Evolutionary conservation across 129 eudicot genomes (phyloP).

Genomic region (Arctium minus): DNA sequence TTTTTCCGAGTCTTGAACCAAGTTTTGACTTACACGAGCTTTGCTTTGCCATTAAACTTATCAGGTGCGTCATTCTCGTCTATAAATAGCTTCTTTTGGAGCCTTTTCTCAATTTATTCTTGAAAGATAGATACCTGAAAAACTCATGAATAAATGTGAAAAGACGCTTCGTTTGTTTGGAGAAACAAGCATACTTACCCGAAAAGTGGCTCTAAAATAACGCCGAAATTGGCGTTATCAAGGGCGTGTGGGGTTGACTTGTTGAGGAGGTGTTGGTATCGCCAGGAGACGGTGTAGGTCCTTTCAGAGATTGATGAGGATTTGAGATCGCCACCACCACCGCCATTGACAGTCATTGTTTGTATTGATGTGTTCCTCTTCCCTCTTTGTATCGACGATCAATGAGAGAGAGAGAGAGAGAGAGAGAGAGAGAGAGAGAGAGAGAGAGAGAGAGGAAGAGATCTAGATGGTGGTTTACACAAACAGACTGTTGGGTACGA

Average conservation of each 20-base stretch:
- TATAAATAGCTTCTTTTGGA: too few relatives aligned
- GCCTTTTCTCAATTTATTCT: too few relatives aligned
- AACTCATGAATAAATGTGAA: too few relatives aligned
- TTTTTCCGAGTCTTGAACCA: too few relatives aligned
- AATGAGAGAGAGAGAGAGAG: conserved; percentile 1
- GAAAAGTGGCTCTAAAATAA: too few relatives aligned
- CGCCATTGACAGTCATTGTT: conserved; percentile 42
- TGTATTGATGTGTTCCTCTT: background rate
- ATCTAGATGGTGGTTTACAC: background rate
- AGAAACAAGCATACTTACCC: too few relatives aligned
- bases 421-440: background rate
- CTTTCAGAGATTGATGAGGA: conserved; percentile 40
- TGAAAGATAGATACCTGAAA: too few relatives aligned
- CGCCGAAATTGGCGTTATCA: too few relatives aligned
- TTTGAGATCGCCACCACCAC: conserved; percentile 29
- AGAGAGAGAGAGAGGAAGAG: conserved; percentile 3
- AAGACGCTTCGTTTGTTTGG: too few relatives aligned
- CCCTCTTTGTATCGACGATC: background rate
- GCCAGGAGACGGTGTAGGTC: conserved; percentile 45
- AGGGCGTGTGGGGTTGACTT: conserved; percentile 75
- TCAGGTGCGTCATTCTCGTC: too few relatives aligned
- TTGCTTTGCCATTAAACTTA: too few relatives aligned
- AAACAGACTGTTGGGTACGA: conserved; percentile 8
- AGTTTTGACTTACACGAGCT: too few relatives aligned
- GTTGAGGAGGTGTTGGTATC: conserved; percentile 78